A percentile compares a stretch with the other conserved stretches of the same genome.
These are phyloP conservation scores for Plasmodium inui DNA, from an alignment of 169 alveolate species.

Conservation along the genomic window DNA sequence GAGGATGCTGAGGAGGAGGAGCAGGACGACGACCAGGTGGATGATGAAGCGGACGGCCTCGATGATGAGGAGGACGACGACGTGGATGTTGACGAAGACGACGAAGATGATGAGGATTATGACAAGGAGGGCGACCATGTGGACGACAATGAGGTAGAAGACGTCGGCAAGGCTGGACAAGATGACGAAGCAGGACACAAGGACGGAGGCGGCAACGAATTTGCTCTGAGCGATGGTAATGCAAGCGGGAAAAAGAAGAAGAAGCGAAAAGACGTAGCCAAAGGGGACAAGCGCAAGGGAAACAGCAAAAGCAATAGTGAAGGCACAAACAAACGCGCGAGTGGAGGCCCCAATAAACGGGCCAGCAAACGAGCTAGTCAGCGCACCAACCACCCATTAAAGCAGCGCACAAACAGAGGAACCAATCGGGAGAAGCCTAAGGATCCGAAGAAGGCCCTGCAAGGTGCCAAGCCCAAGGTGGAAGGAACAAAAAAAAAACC, in stretches of 20 bases:
- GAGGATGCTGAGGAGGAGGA: background rate
- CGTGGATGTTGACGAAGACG: background rate
- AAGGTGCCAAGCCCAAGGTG: background rate
- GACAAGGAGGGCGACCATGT: background rate
- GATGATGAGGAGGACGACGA: background rate
- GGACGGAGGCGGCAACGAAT: background rate
- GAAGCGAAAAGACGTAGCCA: background rate
- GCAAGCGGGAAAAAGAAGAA: slow-evolving; percentile 3
- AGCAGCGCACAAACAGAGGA: background rate
- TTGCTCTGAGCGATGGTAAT: background rate
- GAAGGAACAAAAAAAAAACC: background rate
- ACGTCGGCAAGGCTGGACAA: background rate
- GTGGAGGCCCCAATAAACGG: background rate
- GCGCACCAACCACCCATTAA: background rate
- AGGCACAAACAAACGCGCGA: background rate
- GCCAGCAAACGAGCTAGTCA: background rate
- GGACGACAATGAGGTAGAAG: background rate
- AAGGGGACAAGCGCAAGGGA: background rate
- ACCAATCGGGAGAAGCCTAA: background rate
- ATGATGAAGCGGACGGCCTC: background rate
- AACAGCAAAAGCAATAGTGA: background rate
- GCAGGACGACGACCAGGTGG: background rate
- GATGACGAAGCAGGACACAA: background rate
- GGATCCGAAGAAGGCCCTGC: background rate
- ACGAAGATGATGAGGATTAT: background rate